Conservation (phyloP, 1,284 basidiomycete species). For the Leccinum pachyderme region DNA sequence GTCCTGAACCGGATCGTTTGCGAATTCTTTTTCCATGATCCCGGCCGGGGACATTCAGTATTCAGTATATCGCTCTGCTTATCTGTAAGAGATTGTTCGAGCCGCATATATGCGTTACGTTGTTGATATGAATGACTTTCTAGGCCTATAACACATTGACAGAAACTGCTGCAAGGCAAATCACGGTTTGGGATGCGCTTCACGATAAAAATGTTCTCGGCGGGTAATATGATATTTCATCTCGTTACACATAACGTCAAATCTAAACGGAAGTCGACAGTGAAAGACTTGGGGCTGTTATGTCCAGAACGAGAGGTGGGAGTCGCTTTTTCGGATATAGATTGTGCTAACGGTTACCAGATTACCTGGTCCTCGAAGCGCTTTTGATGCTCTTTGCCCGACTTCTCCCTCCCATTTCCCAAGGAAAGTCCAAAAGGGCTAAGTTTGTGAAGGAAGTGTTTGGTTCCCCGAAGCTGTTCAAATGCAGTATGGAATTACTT, state of each 20-base stretch:
- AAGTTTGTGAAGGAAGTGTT: constrained; percentile 55
- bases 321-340: neutral
- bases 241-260: neutral
- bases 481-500: constrained; percentile 39
- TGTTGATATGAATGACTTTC: constrained; percentile 6
- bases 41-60: constrained; percentile 2
- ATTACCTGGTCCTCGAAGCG: constrained; percentile 54
- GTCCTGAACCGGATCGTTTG: constrained; percentile 29
- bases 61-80: constrained; percentile 21
- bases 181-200: constrained; percentile 33
- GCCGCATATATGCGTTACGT: constrained; percentile 32
- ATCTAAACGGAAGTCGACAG: constrained; percentile 19
- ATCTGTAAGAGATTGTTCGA: constrained; percentile 22
- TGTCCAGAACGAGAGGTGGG: constrained; percentile 35
- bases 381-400: constrained; percentile 56
- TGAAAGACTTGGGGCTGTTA: constrained; percentile 34
- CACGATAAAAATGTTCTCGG: constrained; percentile 35
- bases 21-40: constrained; percentile 32
- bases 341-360: constrained; percentile 32
- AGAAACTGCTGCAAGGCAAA: constrained; percentile 30
- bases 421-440: constrained; percentile 38
- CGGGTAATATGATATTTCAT: constrained; percentile 29
- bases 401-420: constrained; percentile 45
- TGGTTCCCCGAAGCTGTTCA: constrained; percentile 31
- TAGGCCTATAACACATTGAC: constrained; percentile 38